Percentiles rank a stretch among this genome's conserved stretches.
Evolutionary conservation across 208 protist species (phyloP).

Genomic region (Tritrichomonas foetus): DNA sequence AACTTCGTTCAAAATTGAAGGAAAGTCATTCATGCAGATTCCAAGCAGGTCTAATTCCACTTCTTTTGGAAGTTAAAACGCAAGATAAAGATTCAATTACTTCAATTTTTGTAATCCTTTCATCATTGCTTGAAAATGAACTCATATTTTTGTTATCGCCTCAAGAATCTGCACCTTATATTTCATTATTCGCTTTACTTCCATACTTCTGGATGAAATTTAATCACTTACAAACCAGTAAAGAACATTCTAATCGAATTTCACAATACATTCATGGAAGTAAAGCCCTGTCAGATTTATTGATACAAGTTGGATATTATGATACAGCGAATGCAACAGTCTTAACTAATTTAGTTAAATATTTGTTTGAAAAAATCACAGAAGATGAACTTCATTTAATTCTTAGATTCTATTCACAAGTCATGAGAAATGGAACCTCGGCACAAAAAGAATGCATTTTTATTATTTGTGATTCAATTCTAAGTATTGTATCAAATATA

Average conservation of each 20-base stretch:
- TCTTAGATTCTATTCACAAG: background rate
- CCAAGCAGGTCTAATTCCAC: background rate
- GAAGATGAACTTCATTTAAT: background rate
- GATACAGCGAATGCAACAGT: background rate
- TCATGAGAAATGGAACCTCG: background rate
- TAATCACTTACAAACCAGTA: background rate
- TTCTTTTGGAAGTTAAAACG: background rate
- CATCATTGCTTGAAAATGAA: background rate
- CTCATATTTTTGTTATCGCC: background rate
- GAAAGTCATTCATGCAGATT: background rate
- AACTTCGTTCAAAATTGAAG: background rate
- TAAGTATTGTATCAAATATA: too few species aligned
- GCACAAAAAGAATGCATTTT: background rate
- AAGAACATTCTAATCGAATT: background rate
- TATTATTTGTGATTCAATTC: too few species aligned
- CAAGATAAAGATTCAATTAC: background rate
- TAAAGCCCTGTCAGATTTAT: background rate
- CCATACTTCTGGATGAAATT: background rate
- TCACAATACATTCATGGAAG: background rate
- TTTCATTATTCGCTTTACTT: background rate
- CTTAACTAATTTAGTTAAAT: background rate
- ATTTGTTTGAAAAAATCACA: background rate
- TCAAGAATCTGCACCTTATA: background rate
- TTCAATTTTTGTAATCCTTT: background rate
- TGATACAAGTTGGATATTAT: background rate